Percentiles rank a stretch among this genome's conserved stretches.
phyloP scores from a whole-genome alignment of 768 basidiomycete genomes.

The Pulveroboletus ravenelii region DNA sequence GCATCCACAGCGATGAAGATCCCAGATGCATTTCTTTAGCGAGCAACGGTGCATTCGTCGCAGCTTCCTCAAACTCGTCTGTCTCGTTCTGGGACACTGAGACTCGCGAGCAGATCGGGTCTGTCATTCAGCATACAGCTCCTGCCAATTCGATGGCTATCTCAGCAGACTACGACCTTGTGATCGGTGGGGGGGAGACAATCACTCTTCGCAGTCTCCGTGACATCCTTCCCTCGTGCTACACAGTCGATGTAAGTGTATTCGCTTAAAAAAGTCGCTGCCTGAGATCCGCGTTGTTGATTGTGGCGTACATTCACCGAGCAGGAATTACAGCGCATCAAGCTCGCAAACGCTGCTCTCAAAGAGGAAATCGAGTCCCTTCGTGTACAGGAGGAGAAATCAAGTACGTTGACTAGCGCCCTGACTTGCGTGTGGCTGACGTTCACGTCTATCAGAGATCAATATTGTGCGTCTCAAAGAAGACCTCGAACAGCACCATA shows the following conservation, averaged over 20 bases:
- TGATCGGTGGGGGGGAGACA: no score
- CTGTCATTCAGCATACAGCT: background rate
- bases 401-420: background rate
- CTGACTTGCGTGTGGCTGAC: background rate
- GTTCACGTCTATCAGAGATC: background rate
- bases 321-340: no score
- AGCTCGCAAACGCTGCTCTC: background rate
- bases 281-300: background rate
- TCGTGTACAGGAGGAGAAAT: background rate
- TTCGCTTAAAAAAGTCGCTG: background rate
- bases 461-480: background rate
- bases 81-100: background rate
- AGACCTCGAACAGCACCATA: background rate
- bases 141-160: background rate
- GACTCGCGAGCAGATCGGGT: background rate
- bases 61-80: background rate
- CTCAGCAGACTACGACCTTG: background rate
- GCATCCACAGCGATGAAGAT: background rate
- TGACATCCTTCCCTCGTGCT: background rate
- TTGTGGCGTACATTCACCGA: background rate
- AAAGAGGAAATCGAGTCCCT: background rate
- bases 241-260: background rate
- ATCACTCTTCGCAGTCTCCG: background rate
- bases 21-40: background rate
- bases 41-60: background rate